A percentile compares a stretch with the other conserved stretches of the same genome.
Evolutionary conservation across 345 rosid genomes (phyloP).

Genomic region (Citrus glauca): DNA sequence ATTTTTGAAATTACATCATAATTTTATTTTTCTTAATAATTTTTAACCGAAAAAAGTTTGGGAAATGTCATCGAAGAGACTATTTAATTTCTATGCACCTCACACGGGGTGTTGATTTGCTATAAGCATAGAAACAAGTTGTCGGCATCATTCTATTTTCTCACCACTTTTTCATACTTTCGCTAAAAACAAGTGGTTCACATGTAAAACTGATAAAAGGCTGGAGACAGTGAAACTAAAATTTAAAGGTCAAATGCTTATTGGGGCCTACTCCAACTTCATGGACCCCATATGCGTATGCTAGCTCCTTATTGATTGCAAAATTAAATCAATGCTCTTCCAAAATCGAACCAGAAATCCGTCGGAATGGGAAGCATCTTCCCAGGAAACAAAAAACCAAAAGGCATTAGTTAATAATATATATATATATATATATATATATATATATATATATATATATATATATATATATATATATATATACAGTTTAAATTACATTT

Average conservation of each 20-base stretch:
- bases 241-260: constrained; percentile 4
- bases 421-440: too few species aligned
- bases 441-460: too few species aligned
- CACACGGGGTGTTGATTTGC: background rate
- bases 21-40: background rate
- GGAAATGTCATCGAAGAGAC: background rate
- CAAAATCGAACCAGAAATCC: background rate
- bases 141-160: background rate
- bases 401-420: too few species aligned
- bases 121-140: background rate
- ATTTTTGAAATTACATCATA: background rate
- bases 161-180: background rate
- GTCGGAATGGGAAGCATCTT: background rate
- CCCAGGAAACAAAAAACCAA: background rate
- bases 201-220: too few species aligned
- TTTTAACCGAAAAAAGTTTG: background rate
- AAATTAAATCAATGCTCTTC: background rate
- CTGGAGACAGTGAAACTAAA: background rate
- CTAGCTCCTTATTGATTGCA: too few species aligned
- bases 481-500: too few species aligned
- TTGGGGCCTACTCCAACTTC: background rate
- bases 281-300: background rate
- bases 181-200: background rate
- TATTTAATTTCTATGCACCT: background rate
- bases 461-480: too few species aligned